Percentiles rank a stretch among this genome's conserved stretches.
phyloP scores from a whole-genome alignment of 2,329 filamentous ascomycete species.

The Fusarium robinianum region DNA sequence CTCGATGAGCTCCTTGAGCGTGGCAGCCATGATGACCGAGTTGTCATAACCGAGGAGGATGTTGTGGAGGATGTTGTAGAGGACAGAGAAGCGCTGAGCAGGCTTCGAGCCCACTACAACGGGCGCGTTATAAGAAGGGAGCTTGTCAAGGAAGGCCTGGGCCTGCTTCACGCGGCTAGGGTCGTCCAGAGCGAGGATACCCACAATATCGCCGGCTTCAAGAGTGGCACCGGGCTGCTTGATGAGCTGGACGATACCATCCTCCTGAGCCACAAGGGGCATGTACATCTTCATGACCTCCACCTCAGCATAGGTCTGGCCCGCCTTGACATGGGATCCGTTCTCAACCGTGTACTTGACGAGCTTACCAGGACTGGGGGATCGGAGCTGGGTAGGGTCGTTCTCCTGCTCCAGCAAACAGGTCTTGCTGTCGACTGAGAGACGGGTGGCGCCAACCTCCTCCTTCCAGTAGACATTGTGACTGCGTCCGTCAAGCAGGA shows the following conservation, averaged over 20 bases:
- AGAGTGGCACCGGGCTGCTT: slow-evolving; percentile 99
- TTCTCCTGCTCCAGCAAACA: slow-evolving; percentile 98
- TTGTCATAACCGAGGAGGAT: slow-evolving; percentile 96
- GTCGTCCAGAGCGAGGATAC: slow-evolving; percentile 93
- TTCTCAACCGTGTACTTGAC: slow-evolving; percentile 98
- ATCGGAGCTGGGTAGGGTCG: slow-evolving; percentile 94
- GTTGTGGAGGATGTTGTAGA: slow-evolving; percentile 78
- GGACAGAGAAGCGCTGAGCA: slow-evolving; percentile 79
- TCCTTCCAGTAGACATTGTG: slow-evolving; percentile 99
- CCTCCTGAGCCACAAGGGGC: slow-evolving; percentile 92
- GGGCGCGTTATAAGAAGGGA: slow-evolving; percentile 84
- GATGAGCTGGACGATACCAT: slow-evolving; percentile 95
- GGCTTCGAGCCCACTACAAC: slow-evolving; percentile 90
- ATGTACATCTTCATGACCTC: slow-evolving; percentile 99
- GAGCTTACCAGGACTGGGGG: slow-evolving; percentile 93
- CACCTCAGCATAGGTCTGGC: slow-evolving; percentile 92
- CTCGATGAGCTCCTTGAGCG: slow-evolving; percentile 85
- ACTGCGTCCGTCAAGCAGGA: slow-evolving; percentile 87
- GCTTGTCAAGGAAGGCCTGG: slow-evolving; percentile 87
- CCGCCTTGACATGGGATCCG: slow-evolving; percentile 88
- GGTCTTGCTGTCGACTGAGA: slow-evolving; percentile 98
- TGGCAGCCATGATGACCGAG: slow-evolving; percentile 89
- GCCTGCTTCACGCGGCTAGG: slow-evolving; percentile 96
- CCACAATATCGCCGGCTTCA: slow-evolving; percentile 97
- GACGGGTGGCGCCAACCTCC: slow-evolving; percentile 90